Percentiles rank a stretch among this genome's conserved stretches.
Conservation (phyloP, 1,139 yeast genomes). For the Saccharomycopsis phalli region DNA sequence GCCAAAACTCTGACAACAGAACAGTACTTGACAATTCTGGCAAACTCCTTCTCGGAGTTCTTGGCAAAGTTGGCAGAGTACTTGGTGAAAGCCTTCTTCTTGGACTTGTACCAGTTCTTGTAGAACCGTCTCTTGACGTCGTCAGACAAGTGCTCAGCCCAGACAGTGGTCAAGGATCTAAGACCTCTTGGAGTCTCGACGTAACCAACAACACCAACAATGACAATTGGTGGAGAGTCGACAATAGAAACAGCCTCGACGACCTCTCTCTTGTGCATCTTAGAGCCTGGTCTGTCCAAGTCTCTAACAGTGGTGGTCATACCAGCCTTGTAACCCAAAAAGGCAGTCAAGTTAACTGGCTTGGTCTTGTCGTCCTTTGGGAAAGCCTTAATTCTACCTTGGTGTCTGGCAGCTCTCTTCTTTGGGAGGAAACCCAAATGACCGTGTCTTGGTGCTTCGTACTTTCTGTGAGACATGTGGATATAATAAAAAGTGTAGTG, state of each 20-base stretch:
- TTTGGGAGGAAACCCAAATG: constrained; percentile 99
- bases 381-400: constrained; percentile 99
- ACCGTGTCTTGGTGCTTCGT: constrained; percentile 99
- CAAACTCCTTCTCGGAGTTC: constrained; percentile 93
- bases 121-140: constrained; percentile 99
- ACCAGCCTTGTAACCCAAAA: constrained; percentile 99
- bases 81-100: constrained; percentile 99
- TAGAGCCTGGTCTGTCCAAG: constrained; percentile 99
- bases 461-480: constrained; percentile 97
- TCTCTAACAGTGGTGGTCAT: constrained; percentile 99
- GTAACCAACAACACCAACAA: constrained; percentile 99
- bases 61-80: constrained; percentile 97
- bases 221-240: constrained; percentile 98
- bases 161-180: constrained; percentile 98
- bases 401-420: constrained; percentile 98
- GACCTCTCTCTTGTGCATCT: constrained; percentile 99
- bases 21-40: constrained; percentile 98
- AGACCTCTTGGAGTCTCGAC: constrained; percentile 99
- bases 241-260: constrained; percentile 99
- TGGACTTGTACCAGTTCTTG: constrained; percentile 99
- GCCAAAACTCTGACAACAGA: constrained; percentile 97
- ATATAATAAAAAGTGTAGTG: background rate
- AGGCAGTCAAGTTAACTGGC: constrained; percentile 98
- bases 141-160: constrained; percentile 99
- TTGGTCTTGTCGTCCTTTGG: constrained; percentile 97